Evolutionary conservation across 441 rosid genomes (phyloP).

Genomic region (Adansonia grandidieri): DNA sequence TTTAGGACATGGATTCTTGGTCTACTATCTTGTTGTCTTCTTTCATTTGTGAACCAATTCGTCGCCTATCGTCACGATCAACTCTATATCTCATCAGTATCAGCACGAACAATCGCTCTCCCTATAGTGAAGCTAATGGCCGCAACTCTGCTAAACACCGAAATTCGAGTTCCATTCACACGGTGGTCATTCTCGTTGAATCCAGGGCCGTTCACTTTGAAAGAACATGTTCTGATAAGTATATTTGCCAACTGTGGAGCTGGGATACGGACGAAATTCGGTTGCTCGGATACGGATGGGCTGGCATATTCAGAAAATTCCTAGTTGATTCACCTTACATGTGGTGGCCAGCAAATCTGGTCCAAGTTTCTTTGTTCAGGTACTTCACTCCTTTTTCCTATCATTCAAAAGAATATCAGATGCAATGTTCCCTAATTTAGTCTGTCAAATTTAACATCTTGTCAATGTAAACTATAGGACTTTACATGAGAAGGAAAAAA

Average conservation of each 20-base stretch:
- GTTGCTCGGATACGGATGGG: constrained; percentile 94
- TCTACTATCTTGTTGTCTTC: constrained; percentile 48
- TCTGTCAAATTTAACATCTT: not conserved
- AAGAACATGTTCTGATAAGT: constrained; percentile 75
- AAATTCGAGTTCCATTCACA: constrained; percentile 48
- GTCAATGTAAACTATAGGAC: constrained; percentile 48
- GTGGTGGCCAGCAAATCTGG: constrained; percentile 90
- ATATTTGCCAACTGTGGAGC: constrained; percentile 72
- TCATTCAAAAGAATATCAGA: not conserved
- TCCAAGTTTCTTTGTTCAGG: constrained; percentile 83
- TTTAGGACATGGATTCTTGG: constrained; percentile 82
- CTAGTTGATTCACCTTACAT: constrained; percentile 87
- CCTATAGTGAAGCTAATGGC: constrained; percentile 84
- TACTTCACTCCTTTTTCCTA: constrained; percentile 9
- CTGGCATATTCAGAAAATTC: constrained; percentile 68
- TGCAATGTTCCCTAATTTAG: not conserved
- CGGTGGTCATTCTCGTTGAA: constrained; percentile 64
- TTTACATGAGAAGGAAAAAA: constrained; percentile 69
- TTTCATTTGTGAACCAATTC: constrained; percentile 70
- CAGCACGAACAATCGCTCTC: constrained; percentile 69
- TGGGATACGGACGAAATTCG: constrained; percentile 35
- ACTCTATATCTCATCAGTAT: constrained; percentile 49
- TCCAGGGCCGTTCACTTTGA: constrained; percentile 76
- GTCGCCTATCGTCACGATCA: constrained; percentile 64
- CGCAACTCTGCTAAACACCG: constrained; percentile 47